Evolutionary conservation across 2,329 filamentous ascomycete genomes (phyloP), one percentile per base, ranked within the genome.

Genomic region (Nemania sp.): DNA sequence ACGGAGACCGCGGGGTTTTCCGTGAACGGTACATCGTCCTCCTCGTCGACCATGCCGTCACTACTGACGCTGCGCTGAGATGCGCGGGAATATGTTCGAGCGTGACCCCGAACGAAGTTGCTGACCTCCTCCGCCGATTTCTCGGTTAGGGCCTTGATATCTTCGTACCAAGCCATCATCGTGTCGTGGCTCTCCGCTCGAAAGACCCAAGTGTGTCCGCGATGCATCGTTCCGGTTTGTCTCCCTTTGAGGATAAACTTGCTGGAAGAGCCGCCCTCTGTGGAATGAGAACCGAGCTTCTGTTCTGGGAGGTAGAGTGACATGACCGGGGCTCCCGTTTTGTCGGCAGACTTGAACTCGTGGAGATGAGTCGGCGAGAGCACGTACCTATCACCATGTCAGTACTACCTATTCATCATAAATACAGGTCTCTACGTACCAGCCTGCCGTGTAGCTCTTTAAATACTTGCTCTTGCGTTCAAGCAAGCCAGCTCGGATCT

Each of bases 381-480:
- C 42, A 97, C 91, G 72, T 97, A 97, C 90, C 90, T 94, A 63
- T 7, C 26, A 28, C 17, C 6, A 42, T 26, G 54, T 69, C 57
- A 69, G 68, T 54, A 28, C 34, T 20, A 24, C 28, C 8, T 17
- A 24, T 20, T n/a, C n/a, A n/a, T n/a, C n/a, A n/a, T n/a, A n/a
- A 8, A 31, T 22, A 31, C 22, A 2, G 36, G 34, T 24, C 75
- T 84, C 30, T 39, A 76, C 86, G 74, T 77, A 93, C 92, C 93
- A 97, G 68, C 93, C 93, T 22, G 91, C 89, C 6, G 92, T 94
- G 72, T 97, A 97, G 71, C 92, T 97, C 78, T 97, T 97, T 57
- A 99, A 77, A 68, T 97, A 99, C 70, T 97, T 99, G 81, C 91
- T 96, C 84, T 97, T 97, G 62, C 94, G 88, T 77, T 99, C 94